Percentiles rank a stretch among this genome's conserved stretches.
phyloP scores from a whole-genome alignment of 768 basidiomycete genomes.

The Leucosporidium yakuticum region DNA sequence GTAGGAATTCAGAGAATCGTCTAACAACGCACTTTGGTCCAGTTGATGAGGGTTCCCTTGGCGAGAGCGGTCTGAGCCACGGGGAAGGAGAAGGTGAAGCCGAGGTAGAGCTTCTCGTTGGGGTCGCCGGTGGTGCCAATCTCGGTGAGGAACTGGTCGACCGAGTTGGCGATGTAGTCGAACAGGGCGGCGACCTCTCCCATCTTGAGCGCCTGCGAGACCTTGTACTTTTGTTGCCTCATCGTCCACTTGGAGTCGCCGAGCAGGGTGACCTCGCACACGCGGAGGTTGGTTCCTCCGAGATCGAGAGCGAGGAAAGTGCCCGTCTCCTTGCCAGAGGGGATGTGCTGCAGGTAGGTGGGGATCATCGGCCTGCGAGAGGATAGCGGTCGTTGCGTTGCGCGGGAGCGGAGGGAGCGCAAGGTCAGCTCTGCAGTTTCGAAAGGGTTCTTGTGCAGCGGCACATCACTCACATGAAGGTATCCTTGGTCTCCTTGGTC shows the following conservation, averaged over 20 bases:
- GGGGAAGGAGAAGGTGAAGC: slow-evolving; percentile 77
- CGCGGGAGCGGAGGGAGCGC: slow-evolving; percentile 1
- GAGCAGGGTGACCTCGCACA: slow-evolving; percentile 66
- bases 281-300: slow-evolving; percentile 94
- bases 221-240: slow-evolving; percentile 92
- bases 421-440: background rate
- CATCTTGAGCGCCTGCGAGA: slow-evolving; percentile 85
- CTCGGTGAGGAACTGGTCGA: slow-evolving; percentile 86
- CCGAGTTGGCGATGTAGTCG: slow-evolving; percentile 95
- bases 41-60: slow-evolving; percentile 77
- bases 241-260: slow-evolving; percentile 84
- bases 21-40: slow-evolving; percentile 39
- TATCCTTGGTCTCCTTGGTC: slow-evolving; percentile 46
- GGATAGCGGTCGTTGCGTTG: background rate
- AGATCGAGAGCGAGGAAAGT: slow-evolving; percentile 95
- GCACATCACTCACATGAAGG: slow-evolving; percentile 52
- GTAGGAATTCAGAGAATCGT: no score
- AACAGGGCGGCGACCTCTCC: slow-evolving; percentile 84
- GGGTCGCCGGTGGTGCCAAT: slow-evolving; percentile 45
- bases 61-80: slow-evolving; percentile 93
- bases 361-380: slow-evolving; percentile 54
- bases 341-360: slow-evolving; percentile 90
- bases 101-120: slow-evolving; percentile 55
- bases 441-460: no score
- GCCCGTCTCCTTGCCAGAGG: slow-evolving; percentile 87